phyloP scores from a whole-genome alignment of 352 stramenopile species.

The Phytophthora sp. region DNA sequence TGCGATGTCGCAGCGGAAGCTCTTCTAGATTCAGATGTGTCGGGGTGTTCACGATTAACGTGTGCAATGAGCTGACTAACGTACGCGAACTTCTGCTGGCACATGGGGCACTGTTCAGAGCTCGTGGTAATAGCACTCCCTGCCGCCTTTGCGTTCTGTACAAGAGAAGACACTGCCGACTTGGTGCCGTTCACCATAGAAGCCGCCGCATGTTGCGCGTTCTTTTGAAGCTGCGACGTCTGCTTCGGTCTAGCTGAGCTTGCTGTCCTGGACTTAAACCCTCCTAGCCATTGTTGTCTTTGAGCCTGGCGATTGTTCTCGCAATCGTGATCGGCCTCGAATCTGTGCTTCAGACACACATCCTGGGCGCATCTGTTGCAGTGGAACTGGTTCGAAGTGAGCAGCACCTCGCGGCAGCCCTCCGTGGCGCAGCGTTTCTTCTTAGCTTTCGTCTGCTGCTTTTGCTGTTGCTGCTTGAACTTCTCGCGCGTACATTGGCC shows the following conservation, averaged over 20 bases:
- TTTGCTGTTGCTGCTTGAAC: constrained; percentile 29
- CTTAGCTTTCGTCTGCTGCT: constrained; percentile 62
- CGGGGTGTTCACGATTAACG: constrained; percentile 73
- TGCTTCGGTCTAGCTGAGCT: constrained; percentile 21
- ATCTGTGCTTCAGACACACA: constrained; percentile 82
- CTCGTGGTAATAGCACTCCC: constrained; percentile 38
- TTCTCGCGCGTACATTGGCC: constrained; percentile 56
- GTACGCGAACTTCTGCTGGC: constrained; percentile 74
- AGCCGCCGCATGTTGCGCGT: constrained; percentile 38
- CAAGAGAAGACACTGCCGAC: constrained; percentile 48
- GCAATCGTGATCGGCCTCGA: constrained; percentile 77
- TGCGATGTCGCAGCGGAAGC: constrained; percentile 14
- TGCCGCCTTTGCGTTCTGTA: constrained; percentile 54
- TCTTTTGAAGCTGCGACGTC: constrained; percentile 36
- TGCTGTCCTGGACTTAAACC: constrained; percentile 14
- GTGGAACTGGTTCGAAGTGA: constrained; percentile 74
- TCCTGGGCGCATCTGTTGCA: constrained; percentile 71
- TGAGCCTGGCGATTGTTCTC: constrained; percentile 39
- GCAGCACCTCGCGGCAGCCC: constrained; percentile 64
- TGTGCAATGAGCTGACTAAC: constrained; percentile 78
- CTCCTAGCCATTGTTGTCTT: constrained; percentile 49
- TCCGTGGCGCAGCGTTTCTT: constrained; percentile 73
- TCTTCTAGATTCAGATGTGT: constrained; percentile 29
- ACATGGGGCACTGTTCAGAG: constrained; percentile 75
- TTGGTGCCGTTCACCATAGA: constrained; percentile 48